These are phyloP conservation scores for Biscutella auriculata DNA, from an alignment of 441 rosid genomes.

Conservation along the genomic window DNA sequence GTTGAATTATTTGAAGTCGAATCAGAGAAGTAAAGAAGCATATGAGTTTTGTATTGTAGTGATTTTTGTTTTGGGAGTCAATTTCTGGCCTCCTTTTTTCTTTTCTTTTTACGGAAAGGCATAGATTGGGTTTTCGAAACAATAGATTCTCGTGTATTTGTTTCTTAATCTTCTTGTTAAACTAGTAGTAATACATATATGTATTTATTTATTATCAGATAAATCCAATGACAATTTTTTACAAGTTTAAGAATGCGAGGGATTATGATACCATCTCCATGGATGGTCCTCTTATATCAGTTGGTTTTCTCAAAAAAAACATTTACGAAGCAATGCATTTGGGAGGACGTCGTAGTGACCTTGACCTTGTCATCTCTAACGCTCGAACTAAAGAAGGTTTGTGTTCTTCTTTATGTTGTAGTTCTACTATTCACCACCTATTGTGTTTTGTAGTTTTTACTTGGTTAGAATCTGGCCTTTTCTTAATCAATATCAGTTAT, in stretches of 20 bases:
- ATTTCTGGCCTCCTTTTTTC: background rate
- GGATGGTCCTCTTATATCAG: slow-evolving; percentile 94
- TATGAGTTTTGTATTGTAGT: slow-evolving; percentile 9
- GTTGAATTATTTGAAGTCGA: background rate
- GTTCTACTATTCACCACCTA: background rate
- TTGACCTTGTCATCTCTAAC: slow-evolving; percentile 92
- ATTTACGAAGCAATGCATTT: slow-evolving; percentile 93
- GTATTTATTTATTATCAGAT: slow-evolving; percentile 18
- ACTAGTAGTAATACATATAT: slow-evolving; percentile 6
- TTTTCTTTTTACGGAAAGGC: background rate
- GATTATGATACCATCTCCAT: slow-evolving; percentile 81
- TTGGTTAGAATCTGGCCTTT: background rate
- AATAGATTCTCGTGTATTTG: background rate
- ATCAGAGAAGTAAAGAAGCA: slow-evolving; percentile 16
- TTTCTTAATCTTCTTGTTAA: no score
- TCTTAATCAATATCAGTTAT: background rate
- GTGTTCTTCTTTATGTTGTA: slow-evolving; percentile 26
- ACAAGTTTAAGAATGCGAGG: slow-evolving; percentile 99
- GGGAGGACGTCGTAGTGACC: slow-evolving; percentile 96
- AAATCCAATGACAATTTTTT: slow-evolving; percentile 79
- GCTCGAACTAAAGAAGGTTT: slow-evolving; percentile 98
- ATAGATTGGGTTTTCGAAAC: background rate
- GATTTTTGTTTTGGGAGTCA: background rate
- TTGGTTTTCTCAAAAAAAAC: slow-evolving; percentile 94
- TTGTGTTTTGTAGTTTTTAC: background rate